These are phyloP conservation scores for Rehmannia glutinosa DNA, from an alignment of 257 asterid genomes.

Conservation along the genomic window DNA sequence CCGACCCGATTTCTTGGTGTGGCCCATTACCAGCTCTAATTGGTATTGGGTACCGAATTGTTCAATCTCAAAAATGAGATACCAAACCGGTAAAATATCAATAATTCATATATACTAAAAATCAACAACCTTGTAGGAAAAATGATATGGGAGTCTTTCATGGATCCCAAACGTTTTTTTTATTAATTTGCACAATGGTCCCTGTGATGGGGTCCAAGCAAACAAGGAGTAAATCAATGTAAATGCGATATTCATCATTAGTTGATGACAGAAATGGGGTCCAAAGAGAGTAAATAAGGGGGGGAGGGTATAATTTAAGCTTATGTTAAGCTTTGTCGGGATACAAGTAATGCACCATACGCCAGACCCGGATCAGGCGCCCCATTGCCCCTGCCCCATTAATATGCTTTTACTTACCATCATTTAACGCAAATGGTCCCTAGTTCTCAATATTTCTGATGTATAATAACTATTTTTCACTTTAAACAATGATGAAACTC, in stretches of 20 bases:
- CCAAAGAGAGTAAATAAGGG: constrained; percentile 6
- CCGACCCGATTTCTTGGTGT: no score
- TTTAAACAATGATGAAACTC: no score
- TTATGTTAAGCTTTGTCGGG: constrained; percentile 17
- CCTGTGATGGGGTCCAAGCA: not conserved
- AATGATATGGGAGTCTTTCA: no score
- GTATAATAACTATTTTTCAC: no score
- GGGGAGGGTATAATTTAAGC: constrained; percentile 3
- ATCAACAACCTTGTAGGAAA: no score
- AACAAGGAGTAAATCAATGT: not conserved
- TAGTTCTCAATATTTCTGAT: no score
- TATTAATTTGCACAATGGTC: not conserved
- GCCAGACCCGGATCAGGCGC: constrained; percentile 40
- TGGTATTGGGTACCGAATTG: no score
- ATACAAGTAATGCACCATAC: constrained; percentile 21
- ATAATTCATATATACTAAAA: no score
- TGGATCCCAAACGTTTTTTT: no score
- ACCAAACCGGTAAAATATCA: no score
- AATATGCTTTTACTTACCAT: constrained; percentile 12
- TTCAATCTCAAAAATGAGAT: no score
- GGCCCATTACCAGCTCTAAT: no score
- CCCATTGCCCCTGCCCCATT: constrained; percentile 23
- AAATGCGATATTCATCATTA: constrained; percentile 24
- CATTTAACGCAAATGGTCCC: constrained; percentile 26
- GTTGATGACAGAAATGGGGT: constrained; percentile 26